Conservation (phyloP, 1,284 basidiomycete species). For the Ceratorhiza oryzae-sativae region DNA sequence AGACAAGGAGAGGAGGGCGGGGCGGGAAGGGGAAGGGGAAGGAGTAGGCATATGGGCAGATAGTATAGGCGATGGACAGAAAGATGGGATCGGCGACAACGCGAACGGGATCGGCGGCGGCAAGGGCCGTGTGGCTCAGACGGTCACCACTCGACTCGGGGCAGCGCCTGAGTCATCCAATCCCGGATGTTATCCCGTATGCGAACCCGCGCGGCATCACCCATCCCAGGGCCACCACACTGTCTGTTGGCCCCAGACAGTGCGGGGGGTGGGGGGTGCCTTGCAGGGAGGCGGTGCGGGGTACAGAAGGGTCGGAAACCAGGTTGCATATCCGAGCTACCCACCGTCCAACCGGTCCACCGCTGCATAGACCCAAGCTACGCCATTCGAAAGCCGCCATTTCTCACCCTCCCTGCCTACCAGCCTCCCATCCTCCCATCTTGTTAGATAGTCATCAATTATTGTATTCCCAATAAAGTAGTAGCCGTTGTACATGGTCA, state of each 20-base stretch:
- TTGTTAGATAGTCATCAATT: no score
- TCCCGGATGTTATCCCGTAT: neutral
- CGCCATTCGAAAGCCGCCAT: no score
- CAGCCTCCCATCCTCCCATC: no score
- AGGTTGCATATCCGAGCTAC: no score
- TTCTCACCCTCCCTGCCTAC: no score
- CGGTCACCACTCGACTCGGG: neutral
- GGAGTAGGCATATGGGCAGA: neutral
- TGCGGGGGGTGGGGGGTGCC: neutral
- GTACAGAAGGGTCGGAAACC: neutral
- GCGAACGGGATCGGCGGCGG: neutral
- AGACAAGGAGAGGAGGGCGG: neutral
- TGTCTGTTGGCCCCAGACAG: constrained; percentile 9
- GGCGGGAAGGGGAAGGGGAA: neutral
- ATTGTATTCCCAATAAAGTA: no score
- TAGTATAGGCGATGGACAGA: neutral
- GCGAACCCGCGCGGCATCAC: neutral
- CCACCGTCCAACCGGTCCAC: no score
- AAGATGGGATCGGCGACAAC: neutral
- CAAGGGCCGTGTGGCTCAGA: neutral
- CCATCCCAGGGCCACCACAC: neutral
- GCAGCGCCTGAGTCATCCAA: neutral
- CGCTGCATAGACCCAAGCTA: no score
- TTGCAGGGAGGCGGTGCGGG: neutral
- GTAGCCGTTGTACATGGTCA: no score